A percentile compares a stretch with the other conserved stretches of the same genome.
These are phyloP conservation scores for Coemansia sp. DNA, from an alignment of 192 early-diverging fungal genomes.

Conservation along the genomic window DNA sequence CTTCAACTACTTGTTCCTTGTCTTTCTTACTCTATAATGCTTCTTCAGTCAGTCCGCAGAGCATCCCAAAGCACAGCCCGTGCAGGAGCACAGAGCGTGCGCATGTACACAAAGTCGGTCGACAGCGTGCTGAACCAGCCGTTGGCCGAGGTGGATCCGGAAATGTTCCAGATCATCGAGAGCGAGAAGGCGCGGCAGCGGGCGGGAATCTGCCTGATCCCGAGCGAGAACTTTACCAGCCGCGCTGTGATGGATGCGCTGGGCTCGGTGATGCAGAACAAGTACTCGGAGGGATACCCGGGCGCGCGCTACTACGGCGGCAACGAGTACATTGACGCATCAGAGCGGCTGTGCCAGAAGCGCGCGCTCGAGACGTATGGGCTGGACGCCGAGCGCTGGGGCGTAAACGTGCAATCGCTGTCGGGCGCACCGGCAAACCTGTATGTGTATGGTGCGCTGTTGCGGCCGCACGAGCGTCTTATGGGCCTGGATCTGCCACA, in stretches of 20 bases:
- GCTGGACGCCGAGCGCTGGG: slow-evolving; percentile 84
- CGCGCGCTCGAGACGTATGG: slow-evolving; percentile 93
- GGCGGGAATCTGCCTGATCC: slow-evolving; percentile 90
- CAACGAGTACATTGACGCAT: slow-evolving; percentile 96
- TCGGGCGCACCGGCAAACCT: slow-evolving; percentile 97
- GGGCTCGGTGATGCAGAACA: slow-evolving; percentile 99
- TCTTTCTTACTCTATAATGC: slow-evolving; percentile 3
- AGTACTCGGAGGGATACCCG: slow-evolving; percentile 98
- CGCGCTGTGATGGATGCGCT: slow-evolving; percentile 93
- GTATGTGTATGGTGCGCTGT: slow-evolving; percentile 91
- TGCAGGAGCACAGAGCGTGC: slow-evolving; percentile 7
- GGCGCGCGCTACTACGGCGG: slow-evolving; percentile 98
- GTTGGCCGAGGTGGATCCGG: slow-evolving; percentile 78
- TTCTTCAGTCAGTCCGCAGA: slow-evolving; percentile 10
- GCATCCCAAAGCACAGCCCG: slow-evolving; percentile 3
- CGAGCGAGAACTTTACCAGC: slow-evolving; percentile 99
- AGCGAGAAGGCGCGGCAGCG: slow-evolving; percentile 93
- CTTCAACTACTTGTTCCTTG: background rate
- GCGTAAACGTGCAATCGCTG: slow-evolving; percentile 96
- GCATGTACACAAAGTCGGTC: slow-evolving; percentile 18
- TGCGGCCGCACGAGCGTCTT: slow-evolving; percentile 96
- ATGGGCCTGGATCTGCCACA: slow-evolving; percentile 99
- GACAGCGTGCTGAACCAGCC: slow-evolving; percentile 68
- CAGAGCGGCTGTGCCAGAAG: slow-evolving; percentile 90
- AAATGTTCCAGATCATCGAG: slow-evolving; percentile 93